Conservation (phyloP, 805 yeast genomes). For the Lipomyces starkeyi region DNA sequence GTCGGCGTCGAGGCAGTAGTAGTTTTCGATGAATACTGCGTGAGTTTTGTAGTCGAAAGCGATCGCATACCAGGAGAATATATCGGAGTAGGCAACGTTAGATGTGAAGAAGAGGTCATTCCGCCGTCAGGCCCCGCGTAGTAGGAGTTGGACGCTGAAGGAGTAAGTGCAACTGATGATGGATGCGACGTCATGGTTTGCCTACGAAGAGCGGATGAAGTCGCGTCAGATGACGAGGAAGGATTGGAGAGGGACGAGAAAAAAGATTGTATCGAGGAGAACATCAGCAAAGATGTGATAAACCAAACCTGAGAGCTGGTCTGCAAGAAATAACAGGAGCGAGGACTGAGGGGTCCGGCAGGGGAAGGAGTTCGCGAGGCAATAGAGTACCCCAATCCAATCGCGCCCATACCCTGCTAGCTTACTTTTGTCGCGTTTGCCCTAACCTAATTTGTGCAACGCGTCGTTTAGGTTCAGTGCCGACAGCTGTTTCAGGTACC, state of each 20-base stretch:
- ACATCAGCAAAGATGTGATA: slow-evolving; percentile 2
- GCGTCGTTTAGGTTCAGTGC: neutral
- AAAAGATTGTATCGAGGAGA: slow-evolving; percentile 13
- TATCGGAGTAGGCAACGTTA: slow-evolving; percentile 24
- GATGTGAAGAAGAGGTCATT: slow-evolving; percentile 16
- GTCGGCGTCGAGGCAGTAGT: neutral
- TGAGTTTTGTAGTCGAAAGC: slow-evolving; percentile 26
- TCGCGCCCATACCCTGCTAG: neutral
- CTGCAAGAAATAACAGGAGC: neutral
- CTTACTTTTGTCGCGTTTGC: neutral
- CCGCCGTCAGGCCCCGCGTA: slow-evolving; percentile 6
- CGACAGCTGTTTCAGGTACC: neutral
- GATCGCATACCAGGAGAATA: slow-evolving; percentile 38
- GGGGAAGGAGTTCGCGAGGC: neutral
- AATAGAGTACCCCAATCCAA: neutral
- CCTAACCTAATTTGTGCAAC: neutral
- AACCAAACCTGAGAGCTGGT: neutral
- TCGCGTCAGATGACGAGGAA: neutral
- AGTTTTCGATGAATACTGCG: neutral
- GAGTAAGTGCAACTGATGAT: slow-evolving; percentile 17
- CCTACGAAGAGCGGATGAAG: slow-evolving; percentile 5
- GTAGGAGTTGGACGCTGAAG: slow-evolving; percentile 2
- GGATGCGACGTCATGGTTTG: slow-evolving; percentile 14
- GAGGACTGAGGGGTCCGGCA: neutral
- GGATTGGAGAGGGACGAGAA: neutral